phyloP scores from a whole-genome alignment of 2,329 filamentous ascomycete species.

The Paecilomyces variotii region DNA sequence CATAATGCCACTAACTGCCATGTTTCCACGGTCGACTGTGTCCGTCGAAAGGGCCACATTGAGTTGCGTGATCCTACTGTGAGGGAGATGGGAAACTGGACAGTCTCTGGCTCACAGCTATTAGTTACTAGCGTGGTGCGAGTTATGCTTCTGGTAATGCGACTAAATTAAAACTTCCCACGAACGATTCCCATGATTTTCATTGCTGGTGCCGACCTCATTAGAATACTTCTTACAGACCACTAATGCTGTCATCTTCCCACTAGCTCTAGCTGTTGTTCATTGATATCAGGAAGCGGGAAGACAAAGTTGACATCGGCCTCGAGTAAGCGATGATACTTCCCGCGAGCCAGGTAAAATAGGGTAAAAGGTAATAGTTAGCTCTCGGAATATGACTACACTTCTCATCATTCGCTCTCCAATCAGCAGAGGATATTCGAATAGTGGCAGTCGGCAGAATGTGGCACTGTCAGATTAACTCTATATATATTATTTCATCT shows the following conservation, averaged over 20 bases:
- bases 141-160: not conserved
- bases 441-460: not conserved
- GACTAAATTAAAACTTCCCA: not conserved
- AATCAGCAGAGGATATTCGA: not conserved
- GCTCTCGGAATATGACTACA: not conserved
- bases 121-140: not conserved
- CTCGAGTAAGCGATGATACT: not conserved
- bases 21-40: not conserved
- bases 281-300: not conserved
- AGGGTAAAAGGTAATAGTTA: not conserved
- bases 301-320: not conserved
- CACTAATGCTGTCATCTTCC: not conserved
- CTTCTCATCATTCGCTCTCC: not conserved
- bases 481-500: no score
- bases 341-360: not conserved
- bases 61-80: not conserved
- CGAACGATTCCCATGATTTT: no score
- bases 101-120: not conserved
- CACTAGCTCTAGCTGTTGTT: not conserved
- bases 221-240: not conserved
- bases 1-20: not conserved
- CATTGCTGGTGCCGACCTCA: no score
- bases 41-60: not conserved
- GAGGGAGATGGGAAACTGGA: not conserved
- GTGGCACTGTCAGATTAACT: not conserved